Conservation (phyloP, 1,284 basidiomycete species). For the Lentinula novae-zelandiae region DNA sequence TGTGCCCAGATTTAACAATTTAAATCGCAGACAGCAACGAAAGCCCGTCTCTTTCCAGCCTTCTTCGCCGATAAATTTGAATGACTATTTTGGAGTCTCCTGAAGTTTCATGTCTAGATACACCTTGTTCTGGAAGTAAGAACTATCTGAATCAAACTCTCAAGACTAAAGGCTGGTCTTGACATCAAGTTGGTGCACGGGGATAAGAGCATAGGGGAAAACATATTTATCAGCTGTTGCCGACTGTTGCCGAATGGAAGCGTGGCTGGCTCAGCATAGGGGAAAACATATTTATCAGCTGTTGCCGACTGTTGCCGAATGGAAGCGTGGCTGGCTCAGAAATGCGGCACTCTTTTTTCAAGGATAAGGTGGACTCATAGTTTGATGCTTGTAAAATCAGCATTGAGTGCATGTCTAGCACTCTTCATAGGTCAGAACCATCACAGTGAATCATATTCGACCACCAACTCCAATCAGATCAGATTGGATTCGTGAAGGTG, state of each 20-base stretch:
- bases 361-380: neutral
- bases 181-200: slow-evolving; percentile 95
- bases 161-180: slow-evolving; percentile 56
- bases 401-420: too few species aligned
- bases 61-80: slow-evolving; percentile 47
- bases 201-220: slow-evolving; percentile 48
- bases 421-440: too few species aligned
- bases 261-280: too few species aligned
- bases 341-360: slow-evolving; percentile 24
- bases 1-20: slow-evolving; percentile 77
- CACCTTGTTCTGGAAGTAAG: slow-evolving; percentile 48
- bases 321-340: slow-evolving; percentile 35
- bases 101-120: too few species aligned
- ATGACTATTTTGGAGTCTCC: slow-evolving; percentile 8
- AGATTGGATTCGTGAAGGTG: too few species aligned
- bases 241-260: too few species aligned
- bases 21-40: slow-evolving; percentile 21
- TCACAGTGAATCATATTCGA: too few species aligned
- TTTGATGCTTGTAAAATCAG: too few species aligned
- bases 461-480: too few species aligned
- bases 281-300: too few species aligned
- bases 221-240: slow-evolving; percentile 30
- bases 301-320: slow-evolving; percentile 34
- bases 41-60: slow-evolving; percentile 74
- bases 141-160: slow-evolving; percentile 65